phyloP scores from a whole-genome alignment of 164 flowering plant genomes.

The Nymphaea thermarum region DNA sequence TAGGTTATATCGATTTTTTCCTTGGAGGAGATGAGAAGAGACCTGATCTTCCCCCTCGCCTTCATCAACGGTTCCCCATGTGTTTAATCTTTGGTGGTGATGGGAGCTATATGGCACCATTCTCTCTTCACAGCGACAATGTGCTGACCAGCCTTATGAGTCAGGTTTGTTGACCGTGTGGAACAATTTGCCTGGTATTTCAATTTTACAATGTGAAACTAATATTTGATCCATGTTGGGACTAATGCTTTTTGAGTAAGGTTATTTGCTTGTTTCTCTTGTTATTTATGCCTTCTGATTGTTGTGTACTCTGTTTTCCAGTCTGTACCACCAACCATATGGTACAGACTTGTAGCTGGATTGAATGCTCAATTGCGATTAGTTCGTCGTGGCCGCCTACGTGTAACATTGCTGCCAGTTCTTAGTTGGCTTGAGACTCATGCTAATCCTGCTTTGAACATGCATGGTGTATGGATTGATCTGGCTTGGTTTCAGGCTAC shows the following conservation, averaged over 20 bases:
- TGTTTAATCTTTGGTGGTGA: constrained; percentile 81
- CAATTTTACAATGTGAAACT: neutral
- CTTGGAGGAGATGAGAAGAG: constrained; percentile 98
- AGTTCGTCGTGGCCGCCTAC: constrained; percentile 61
- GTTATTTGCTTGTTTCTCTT: neutral
- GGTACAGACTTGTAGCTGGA: constrained; percentile 92
- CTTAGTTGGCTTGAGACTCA: constrained; percentile 75
- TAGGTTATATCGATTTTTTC: constrained; percentile 84
- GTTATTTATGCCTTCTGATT: neutral
- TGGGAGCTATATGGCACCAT: constrained; percentile 96
- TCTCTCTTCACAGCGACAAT: constrained; percentile 78
- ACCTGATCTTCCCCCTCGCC: constrained; percentile 80
- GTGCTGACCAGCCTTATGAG: constrained; percentile 81
- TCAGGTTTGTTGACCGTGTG: constrained; percentile 44
- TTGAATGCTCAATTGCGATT: constrained; percentile 85
- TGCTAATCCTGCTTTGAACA: constrained; percentile 63
- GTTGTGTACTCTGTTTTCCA: constrained; percentile 13
- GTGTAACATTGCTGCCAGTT: constrained; percentile 40
- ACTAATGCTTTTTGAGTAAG: too few species aligned
- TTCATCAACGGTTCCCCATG: constrained; percentile 75
- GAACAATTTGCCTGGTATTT: neutral
- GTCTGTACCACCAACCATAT: constrained; percentile 81
- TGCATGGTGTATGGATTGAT: constrained; percentile 52
- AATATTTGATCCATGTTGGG: too few species aligned
- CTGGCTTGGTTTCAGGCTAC: constrained; percentile 79